Conservation (phyloP, 2,329 filamentous ascomycete genomes). For the Plectosphaerella plurivora region DNA sequence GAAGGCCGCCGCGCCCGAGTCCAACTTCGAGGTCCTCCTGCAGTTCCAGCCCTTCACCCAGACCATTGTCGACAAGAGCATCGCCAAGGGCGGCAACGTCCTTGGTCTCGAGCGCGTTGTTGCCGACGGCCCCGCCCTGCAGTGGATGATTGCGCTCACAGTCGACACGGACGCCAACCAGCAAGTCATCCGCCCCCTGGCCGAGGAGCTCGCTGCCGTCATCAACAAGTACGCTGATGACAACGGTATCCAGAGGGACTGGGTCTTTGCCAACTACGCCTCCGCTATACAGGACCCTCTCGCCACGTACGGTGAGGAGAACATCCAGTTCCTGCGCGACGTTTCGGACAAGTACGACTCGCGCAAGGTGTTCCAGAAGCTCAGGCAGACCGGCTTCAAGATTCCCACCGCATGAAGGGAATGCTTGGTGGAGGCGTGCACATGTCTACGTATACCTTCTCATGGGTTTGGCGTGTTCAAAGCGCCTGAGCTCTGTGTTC, state of each 20-base stretch:
- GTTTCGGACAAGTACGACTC: slow-evolving; percentile 27
- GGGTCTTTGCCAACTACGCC: slow-evolving; percentile 40
- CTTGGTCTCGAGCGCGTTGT: slow-evolving; percentile 27
- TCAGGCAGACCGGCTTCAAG: slow-evolving; percentile 22
- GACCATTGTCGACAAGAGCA: slow-evolving; percentile 17
- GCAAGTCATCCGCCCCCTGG: slow-evolving; percentile 22
- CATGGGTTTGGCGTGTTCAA: no score
- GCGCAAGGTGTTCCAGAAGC: slow-evolving; percentile 26
- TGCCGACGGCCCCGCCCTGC: slow-evolving; percentile 25
- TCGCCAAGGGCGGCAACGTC: slow-evolving; percentile 22
- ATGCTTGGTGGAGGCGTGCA: neutral
- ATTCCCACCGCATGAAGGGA: slow-evolving; percentile 4
- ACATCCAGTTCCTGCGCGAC: slow-evolving; percentile 22
- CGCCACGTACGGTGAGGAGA: slow-evolving; percentile 28
- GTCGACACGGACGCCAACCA: slow-evolving; percentile 30
- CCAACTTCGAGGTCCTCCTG: slow-evolving; percentile 19
- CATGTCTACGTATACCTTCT: no score
- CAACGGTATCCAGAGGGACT: slow-evolving; percentile 24
- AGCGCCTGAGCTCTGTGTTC: no score
- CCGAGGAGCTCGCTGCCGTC: slow-evolving; percentile 16
- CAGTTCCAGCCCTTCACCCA: slow-evolving; percentile 26
- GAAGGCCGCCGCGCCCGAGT: slow-evolving; percentile 16
- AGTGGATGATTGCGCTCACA: slow-evolving; percentile 31
- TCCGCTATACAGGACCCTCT: slow-evolving; percentile 31
- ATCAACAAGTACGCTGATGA: slow-evolving; percentile 20